Conservation (phyloP, 352 stramenopile species). For the Globisporangium radiosum region DNA sequence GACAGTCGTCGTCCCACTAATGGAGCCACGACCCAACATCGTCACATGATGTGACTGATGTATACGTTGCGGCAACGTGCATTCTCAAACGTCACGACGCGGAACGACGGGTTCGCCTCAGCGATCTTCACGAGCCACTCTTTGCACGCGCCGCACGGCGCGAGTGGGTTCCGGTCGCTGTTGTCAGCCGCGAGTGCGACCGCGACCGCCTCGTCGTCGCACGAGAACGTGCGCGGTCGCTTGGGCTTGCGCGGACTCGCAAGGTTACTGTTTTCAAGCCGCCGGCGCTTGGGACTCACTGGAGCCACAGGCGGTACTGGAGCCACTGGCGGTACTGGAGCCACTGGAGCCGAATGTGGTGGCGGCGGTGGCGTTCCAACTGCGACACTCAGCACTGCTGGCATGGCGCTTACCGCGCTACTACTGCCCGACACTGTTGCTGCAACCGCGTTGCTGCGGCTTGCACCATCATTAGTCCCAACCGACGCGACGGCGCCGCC, state of each 20-base stretch:
- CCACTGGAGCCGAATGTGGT: too few relatives aligned
- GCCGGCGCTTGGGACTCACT: conserved; percentile 3
- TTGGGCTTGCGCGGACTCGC: conserved; percentile 56
- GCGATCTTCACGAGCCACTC: conserved; percentile 91
- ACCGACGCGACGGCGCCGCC: conserved; percentile 8
- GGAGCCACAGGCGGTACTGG: too few relatives aligned
- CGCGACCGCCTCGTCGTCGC: conserved; percentile 51
- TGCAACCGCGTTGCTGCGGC: too few relatives aligned
- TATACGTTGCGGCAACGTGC: conserved; percentile 90
- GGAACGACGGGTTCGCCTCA: conserved; percentile 96
- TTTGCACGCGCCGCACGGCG: conserved; percentile 86
- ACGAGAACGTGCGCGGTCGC: conserved; percentile 75
- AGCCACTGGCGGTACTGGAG: too few relatives aligned
- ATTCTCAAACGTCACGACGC: conserved; percentile 96
- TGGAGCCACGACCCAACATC: too few relatives aligned
- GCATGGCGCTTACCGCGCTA: too few relatives aligned
- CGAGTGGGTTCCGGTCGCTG: conserved; percentile 93
- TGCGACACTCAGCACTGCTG: too few relatives aligned
- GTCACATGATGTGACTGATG: conserved; percentile 75
- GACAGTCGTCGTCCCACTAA: too few relatives aligned
- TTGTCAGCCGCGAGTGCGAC: conserved; percentile 15
- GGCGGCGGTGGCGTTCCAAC: too few relatives aligned
- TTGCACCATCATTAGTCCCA: too few relatives aligned
- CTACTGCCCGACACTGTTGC: too few relatives aligned
- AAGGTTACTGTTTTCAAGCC: conserved; percentile 13